Evolutionary conservation across 1,284 basidiomycete genomes (phyloP).

Genomic region (Rhodotorula sp.): DNA sequence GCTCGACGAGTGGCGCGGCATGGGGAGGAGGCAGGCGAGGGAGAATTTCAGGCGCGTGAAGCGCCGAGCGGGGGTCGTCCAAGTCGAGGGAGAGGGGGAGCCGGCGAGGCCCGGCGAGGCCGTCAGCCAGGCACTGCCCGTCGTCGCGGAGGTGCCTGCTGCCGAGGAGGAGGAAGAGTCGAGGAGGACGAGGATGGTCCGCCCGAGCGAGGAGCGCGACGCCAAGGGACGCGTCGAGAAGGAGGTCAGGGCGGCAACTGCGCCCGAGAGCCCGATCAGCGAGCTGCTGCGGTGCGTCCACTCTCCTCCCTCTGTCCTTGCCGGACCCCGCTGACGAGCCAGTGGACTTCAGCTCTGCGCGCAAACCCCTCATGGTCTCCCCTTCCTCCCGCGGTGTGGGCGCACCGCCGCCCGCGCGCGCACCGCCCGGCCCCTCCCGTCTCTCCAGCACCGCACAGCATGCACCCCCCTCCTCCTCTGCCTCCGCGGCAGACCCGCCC

Average conservation of each 20-base stretch:
- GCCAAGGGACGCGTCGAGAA: slow-evolving; percentile 62
- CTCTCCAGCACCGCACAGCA: slow-evolving; percentile 9
- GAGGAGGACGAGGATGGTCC: slow-evolving; percentile 26
- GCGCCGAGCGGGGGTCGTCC: slow-evolving; percentile 24
- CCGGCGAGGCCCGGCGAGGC: neutral
- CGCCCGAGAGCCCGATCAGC: slow-evolving; percentile 91
- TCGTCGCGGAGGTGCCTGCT: slow-evolving; percentile 36
- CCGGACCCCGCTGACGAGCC: neutral
- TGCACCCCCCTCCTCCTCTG: neutral
- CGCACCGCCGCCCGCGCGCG: slow-evolving; percentile 9
- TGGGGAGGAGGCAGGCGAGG: slow-evolving; percentile 23
- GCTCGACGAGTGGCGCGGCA: slow-evolving; percentile 28
- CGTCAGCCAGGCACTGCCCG: slow-evolving; percentile 19
- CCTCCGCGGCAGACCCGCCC: neutral
- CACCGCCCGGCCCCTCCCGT: slow-evolving; percentile 4
- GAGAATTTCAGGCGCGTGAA: slow-evolving; percentile 50
- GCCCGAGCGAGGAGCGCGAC: slow-evolving; percentile 44
- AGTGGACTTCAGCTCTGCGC: neutral
- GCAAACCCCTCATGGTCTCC: slow-evolving; percentile 56
- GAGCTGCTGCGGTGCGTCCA: slow-evolving; percentile 65
- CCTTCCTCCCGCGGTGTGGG: slow-evolving; percentile 36
- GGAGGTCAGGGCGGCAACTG: slow-evolving; percentile 92
- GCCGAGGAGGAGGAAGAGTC: slow-evolving; percentile 8
- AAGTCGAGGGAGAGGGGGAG: neutral
- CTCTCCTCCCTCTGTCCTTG: neutral